Percentiles rank a stretch among this genome's conserved stretches.
phyloP scores from a whole-genome alignment of 352 stramenopile genomes.

The Phytopythium kandeliae region DNA sequence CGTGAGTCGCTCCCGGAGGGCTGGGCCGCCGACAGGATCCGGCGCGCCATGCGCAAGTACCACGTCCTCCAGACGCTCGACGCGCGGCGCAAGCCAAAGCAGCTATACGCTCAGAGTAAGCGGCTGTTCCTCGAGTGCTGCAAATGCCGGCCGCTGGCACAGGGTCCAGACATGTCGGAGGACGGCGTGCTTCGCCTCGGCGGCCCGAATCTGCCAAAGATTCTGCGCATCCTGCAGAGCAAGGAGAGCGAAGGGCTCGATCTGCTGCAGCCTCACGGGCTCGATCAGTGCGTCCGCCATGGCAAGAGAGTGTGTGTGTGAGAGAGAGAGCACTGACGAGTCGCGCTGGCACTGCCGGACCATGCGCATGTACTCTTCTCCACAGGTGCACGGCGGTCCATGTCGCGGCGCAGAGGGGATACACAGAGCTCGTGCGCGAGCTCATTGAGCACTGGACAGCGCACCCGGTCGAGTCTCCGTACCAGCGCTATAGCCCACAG shows the following conservation, averaged over 20 bases:
- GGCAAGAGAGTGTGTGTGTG: not conserved
- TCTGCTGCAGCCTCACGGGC: conserved; percentile 52
- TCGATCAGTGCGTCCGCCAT: conserved; percentile 36
- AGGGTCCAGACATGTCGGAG: conserved; percentile 44
- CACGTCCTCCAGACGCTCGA: conserved; percentile 39
- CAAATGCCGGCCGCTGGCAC: conserved; percentile 47
- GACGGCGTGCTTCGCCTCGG: conserved; percentile 59
- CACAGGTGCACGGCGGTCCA: conserved; percentile 47
- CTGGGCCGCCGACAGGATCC: conserved; percentile 53
- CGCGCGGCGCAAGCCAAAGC: conserved; percentile 33
- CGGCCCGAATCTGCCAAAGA: conserved; percentile 57
- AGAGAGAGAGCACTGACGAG: no score
- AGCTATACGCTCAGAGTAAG: conserved; percentile 53
- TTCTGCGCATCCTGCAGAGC: conserved; percentile 48
- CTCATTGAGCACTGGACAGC: conserved; percentile 53
- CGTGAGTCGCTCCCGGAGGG: conserved; percentile 31
- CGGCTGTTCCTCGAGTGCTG: conserved; percentile 75
- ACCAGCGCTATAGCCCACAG: conserved; percentile 61
- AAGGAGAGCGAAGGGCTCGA: conserved; percentile 55
- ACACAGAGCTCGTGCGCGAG: conserved; percentile 51
- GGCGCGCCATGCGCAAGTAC: conserved; percentile 48
- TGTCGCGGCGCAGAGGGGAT: conserved; percentile 63
- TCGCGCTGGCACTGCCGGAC: no score
- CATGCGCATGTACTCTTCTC: no score
- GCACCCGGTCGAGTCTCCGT: conserved; percentile 53